Evolutionary conservation across 768 basidiomycete genomes (phyloP), one percentile per base, ranked within the genome.

Genomic region (Leccinum variicolor): DNA sequence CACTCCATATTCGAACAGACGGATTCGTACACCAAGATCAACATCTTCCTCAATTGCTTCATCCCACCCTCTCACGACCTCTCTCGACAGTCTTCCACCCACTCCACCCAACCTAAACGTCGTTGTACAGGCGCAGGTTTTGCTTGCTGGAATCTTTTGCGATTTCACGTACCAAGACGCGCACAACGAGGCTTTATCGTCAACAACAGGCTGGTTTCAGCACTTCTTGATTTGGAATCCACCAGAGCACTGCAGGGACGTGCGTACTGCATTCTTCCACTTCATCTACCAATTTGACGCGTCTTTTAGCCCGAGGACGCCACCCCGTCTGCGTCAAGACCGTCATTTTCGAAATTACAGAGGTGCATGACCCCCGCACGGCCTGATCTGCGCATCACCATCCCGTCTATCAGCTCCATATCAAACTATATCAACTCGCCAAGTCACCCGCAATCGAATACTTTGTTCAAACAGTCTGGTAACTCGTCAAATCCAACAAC

Each of bases 1-100:
- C 96, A 98, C 71, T 95, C 93, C 36, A 98, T 99, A 90, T 93
- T 62, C 85, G 94, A 57, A 89, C 91, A 13, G 89, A 99, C 73
- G 72, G 80, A 45, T 84, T 99, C 48, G 28, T 98, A 87, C 77
- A 80, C 86, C 4, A 90, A 89, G 66, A 98, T 99, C 79, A 97
- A 96, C 73, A 79, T 91, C 55, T 95, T 97, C 54, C 81, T 98
- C 41, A 77, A 76, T 41, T 86, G 85, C 66, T 97, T 98, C 76
- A 85, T 90, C 75, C 70, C 76, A 2, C 90, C 93, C 0, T 98
- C 93, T 77, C 82, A 94, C 55, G 81, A 84, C 55, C 81, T 98
- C 50, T 96, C 96, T 75, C 76, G 86, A 61, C 80, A 83, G 66
- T 84, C 89, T 11, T 80, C 84, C 0, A 65, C 70, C 1, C 69